These are phyloP conservation scores for Tetracladium maxilliforme DNA, from an alignment of 2,329 filamentous ascomycete species.

Conservation along the genomic window DNA sequence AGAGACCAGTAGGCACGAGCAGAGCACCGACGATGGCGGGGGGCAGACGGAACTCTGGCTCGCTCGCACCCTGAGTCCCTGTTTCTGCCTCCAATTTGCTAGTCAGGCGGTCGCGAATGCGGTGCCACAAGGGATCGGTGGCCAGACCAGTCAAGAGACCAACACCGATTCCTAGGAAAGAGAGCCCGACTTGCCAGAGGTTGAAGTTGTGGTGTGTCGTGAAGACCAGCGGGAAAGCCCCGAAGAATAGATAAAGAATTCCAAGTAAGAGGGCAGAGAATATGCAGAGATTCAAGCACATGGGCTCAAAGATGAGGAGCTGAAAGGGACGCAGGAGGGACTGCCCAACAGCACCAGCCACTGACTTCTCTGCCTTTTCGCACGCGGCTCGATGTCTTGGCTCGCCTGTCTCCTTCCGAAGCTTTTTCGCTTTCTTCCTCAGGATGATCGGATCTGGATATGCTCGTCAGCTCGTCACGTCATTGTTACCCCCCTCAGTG, in stretches of 20 bases:
- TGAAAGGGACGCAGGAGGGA: slow-evolving; percentile 61
- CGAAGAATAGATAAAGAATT: slow-evolving; percentile 82
- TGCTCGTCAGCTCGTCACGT: no score
- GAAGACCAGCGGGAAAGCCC: slow-evolving; percentile 75
- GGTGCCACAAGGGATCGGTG: slow-evolving; percentile 52
- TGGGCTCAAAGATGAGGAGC: slow-evolving; percentile 68
- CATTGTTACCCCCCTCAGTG: no score
- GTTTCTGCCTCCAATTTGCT: slow-evolving; percentile 33
- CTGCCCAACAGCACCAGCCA: slow-evolving; percentile 40
- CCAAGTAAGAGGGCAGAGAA: slow-evolving; percentile 77
- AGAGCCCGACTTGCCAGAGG: slow-evolving; percentile 65
- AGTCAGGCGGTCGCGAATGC: slow-evolving; percentile 41
- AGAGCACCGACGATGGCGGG: slow-evolving; percentile 61
- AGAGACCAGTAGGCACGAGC: slow-evolving; percentile 67
- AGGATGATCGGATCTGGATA: slow-evolving; percentile 61
- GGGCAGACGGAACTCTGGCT: slow-evolving; percentile 79
- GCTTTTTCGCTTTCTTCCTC: slow-evolving; percentile 51
- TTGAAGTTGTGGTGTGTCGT: slow-evolving; percentile 58
- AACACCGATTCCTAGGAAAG: slow-evolving; percentile 57
- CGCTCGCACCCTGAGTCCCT: slow-evolving; percentile 39
- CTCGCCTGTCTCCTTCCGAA: slow-evolving; percentile 67
- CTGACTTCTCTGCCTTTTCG: slow-evolving; percentile 56
- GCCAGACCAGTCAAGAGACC: slow-evolving; percentile 52
- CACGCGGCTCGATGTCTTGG: slow-evolving; percentile 62
- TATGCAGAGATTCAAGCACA: slow-evolving; percentile 70